These are phyloP conservation scores for Rhizopus microsporus DNA, from an alignment of 371 early-diverging fungal species.

Conservation along the genomic window DNA sequence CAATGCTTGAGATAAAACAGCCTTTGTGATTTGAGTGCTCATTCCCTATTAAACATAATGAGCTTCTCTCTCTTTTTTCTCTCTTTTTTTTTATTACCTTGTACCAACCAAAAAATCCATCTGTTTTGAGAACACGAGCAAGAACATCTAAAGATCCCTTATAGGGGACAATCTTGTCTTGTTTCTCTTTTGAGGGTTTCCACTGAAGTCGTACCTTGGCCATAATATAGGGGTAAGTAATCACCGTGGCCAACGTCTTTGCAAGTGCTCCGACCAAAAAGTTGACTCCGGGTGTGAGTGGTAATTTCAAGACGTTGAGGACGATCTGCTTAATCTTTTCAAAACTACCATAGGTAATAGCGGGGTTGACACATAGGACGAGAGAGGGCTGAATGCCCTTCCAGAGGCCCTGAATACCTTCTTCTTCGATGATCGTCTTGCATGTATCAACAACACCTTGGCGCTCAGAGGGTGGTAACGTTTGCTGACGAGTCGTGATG, in stretches of 20 bases:
- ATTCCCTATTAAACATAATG: slow-evolving; percentile 69
- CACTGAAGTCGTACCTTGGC: slow-evolving; percentile 96
- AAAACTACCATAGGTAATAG: slow-evolving; percentile 96
- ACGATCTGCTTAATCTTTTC: slow-evolving; percentile 82
- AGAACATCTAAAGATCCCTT: slow-evolving; percentile 88
- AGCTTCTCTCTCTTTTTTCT: background rate
- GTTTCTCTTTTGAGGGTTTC: slow-evolving; percentile 75
- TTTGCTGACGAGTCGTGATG: slow-evolving; percentile 84
- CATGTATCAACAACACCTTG: slow-evolving; percentile 59
- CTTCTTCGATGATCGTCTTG: slow-evolving; percentile 72
- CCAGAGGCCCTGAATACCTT: slow-evolving; percentile 88
- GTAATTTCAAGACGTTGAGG: slow-evolving; percentile 37
- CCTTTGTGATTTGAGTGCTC: slow-evolving; percentile 95
- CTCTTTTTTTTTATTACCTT: slow-evolving; percentile 57
- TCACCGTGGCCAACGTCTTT: slow-evolving; percentile 88
- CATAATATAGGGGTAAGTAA: slow-evolving; percentile 97
- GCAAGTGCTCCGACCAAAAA: slow-evolving; percentile 90
- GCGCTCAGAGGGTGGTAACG: slow-evolving; percentile 59
- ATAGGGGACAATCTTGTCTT: slow-evolving; percentile 62
- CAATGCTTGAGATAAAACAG: slow-evolving; percentile 93
- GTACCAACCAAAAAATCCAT: slow-evolving; percentile 93
- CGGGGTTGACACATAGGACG: slow-evolving; percentile 91
- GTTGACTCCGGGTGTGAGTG: slow-evolving; percentile 73
- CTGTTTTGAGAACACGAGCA: slow-evolving; percentile 70
- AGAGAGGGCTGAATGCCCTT: slow-evolving; percentile 88